Percentiles rank a stretch among this genome's conserved stretches.
Conservation (phyloP, 352 stramenopile species). For the Hyaloperonospora arabidopsidis region DNA sequence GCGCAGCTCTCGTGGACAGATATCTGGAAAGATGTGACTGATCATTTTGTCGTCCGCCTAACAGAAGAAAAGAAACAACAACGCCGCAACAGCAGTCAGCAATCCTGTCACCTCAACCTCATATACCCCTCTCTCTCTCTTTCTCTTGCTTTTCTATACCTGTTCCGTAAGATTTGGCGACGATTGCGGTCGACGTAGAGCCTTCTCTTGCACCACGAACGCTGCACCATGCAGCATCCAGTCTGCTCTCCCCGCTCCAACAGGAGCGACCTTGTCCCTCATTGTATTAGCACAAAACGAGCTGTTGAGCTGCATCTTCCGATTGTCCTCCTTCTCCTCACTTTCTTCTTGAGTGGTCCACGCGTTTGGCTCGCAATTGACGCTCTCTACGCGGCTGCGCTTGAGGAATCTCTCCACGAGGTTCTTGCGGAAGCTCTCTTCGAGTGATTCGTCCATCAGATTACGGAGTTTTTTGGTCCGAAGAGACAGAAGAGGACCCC, state of each 20-base stretch:
- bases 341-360: constrained; percentile 1
- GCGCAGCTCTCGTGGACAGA: constrained; percentile 70
- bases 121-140: not conserved
- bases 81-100: constrained; percentile 4
- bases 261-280: constrained; percentile 1
- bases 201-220: constrained; percentile 19
- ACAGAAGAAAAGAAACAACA: not conserved
- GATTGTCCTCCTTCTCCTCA: constrained; percentile 1
- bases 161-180: constrained; percentile 23
- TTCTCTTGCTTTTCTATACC: constrained; percentile 8
- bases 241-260: constrained; percentile 8
- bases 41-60: constrained; percentile 46
- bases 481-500: not conserved
- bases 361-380: constrained; percentile 30
- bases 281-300: constrained; percentile 20
- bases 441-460: constrained; percentile 24
- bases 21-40: constrained; percentile 69
- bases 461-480: constrained; percentile 23
- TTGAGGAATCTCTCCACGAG: constrained; percentile 50
- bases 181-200: constrained; percentile 14
- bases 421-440: constrained; percentile 27
- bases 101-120: constrained; percentile 1
- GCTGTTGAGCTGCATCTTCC: constrained; percentile 9
- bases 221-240: constrained; percentile 10
- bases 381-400: constrained; percentile 61